Evolutionary conservation across 331 rosid genomes (phyloP).

Genomic region (Malus hybrid): DNA sequence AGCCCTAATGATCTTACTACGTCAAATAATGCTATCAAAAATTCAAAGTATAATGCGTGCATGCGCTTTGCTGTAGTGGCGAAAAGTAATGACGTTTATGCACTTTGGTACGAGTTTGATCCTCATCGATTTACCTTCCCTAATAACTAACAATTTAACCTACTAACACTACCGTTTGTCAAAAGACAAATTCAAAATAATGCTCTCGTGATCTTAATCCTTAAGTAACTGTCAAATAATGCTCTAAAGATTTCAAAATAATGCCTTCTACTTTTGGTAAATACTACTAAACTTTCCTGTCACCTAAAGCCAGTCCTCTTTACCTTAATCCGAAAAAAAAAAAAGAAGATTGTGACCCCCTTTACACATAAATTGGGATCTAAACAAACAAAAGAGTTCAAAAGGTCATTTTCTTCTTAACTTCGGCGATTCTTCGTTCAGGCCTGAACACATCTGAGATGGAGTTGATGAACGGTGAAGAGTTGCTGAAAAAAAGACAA

Average conservation of each 20-base stretch:
- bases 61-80: no score
- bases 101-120: no score
- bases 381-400: not conserved
- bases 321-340: not conserved
- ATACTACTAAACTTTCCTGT: not conserved
- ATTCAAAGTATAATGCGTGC: no score
- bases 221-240: slow-evolving; percentile 13
- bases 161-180: no score
- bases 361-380: not conserved
- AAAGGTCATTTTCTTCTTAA: not conserved
- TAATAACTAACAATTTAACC: no score
- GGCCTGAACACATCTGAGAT: not conserved
- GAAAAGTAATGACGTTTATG: no score
- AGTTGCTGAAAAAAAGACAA: not conserved
- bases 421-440: not conserved
- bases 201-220: slow-evolving; percentile 2
- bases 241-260: not conserved
- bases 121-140: no score
- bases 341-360: not conserved
- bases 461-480: not conserved
- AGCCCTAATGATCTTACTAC: not conserved
- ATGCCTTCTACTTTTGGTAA: not conserved
- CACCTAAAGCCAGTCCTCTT: slow-evolving; percentile 4
- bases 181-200: not conserved
- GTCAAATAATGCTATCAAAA: no score